A percentile compares a stretch with the other conserved stretches of the same genome.
Conservation (phyloP, 805 yeast genomes). For the Ogataea salicorniae region DNA sequence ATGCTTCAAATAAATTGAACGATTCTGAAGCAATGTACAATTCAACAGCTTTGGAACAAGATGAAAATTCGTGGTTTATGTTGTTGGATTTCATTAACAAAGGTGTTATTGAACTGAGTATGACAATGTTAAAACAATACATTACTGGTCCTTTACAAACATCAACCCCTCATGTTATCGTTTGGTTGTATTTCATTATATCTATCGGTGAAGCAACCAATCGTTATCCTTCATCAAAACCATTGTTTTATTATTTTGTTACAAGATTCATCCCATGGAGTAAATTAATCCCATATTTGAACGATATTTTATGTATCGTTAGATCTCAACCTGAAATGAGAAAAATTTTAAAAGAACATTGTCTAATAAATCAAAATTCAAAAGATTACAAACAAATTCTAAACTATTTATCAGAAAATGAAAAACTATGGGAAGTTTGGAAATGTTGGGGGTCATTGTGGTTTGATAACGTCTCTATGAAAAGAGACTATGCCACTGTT, state of each 20-base stretch:
- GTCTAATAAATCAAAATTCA: slow-evolving; percentile 5
- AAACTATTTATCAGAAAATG: slow-evolving; percentile 51
- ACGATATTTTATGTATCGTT: slow-evolving; percentile 43
- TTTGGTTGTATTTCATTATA: slow-evolving; percentile 70
- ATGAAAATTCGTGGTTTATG: slow-evolving; percentile 48
- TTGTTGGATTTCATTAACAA: slow-evolving; percentile 52
- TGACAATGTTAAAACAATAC: slow-evolving; percentile 62
- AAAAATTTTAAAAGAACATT: slow-evolving; percentile 9
- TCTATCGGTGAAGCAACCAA: slow-evolving; percentile 55
- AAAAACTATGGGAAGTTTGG: slow-evolving; percentile 72
- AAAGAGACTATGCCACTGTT: slow-evolving; percentile 45
- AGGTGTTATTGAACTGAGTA: slow-evolving; percentile 63
- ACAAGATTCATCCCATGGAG: slow-evolving; percentile 66
- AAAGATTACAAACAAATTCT: slow-evolving; percentile 35
- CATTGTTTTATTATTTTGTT: slow-evolving; percentile 46
- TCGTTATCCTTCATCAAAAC: slow-evolving; percentile 39
- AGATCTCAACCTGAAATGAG: slow-evolving; percentile 22
- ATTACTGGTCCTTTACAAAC: slow-evolving; percentile 66
- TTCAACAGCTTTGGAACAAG: slow-evolving; percentile 27
- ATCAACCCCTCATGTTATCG: slow-evolving; percentile 66
- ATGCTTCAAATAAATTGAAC: slow-evolving; percentile 3
- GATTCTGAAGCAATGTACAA: slow-evolving; percentile 21
- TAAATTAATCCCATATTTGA: slow-evolving; percentile 56
- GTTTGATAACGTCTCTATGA: slow-evolving; percentile 58
- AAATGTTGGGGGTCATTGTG: slow-evolving; percentile 81